phyloP scores from a whole-genome alignment of 2,329 filamentous ascomycete species.

The Pseudocercospora musae region DNA sequence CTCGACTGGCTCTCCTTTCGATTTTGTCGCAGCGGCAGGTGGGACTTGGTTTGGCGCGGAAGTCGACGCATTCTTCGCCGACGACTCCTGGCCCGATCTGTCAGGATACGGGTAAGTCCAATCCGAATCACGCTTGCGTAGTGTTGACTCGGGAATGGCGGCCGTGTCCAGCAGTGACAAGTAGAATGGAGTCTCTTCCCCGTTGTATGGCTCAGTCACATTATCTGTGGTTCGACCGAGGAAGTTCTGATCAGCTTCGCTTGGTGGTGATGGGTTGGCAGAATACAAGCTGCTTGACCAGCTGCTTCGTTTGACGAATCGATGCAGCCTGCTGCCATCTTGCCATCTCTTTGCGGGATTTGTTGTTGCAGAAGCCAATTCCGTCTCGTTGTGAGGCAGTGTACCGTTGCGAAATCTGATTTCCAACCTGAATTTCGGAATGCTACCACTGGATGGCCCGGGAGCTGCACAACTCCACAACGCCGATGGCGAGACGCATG shows the following conservation, averaged over 20 bases:
- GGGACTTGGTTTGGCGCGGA: conserved; percentile 58
- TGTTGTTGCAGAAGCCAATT: conserved; percentile 17
- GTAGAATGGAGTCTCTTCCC: conserved; percentile 85
- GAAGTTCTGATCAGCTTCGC: conserved; percentile 71
- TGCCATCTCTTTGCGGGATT: conserved; percentile 8
- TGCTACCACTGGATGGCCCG: conserved; percentile 62
- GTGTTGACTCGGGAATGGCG: conserved; percentile 32
- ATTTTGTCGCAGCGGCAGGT: conserved; percentile 56
- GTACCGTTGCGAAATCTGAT: conserved; percentile 61
- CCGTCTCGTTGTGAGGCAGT: conserved; percentile 30
- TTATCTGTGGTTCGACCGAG: conserved; percentile 82
- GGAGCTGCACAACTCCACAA: conserved; percentile 86
- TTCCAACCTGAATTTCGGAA: conserved; percentile 76
- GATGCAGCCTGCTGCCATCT: conserved; percentile 5
- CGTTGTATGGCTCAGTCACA: conserved; percentile 67
- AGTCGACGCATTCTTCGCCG: conserved; percentile 39
- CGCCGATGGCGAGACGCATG: conserved; percentile 67
- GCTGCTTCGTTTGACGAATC: conserved; percentile 5
- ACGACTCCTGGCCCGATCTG: neutral
- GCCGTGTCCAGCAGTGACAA: conserved; percentile 62
- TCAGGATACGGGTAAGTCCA: conserved; percentile 29
- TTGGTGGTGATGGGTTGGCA: conserved; percentile 57
- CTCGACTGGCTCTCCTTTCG: conserved; percentile 69
- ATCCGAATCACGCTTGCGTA: conserved; percentile 15
- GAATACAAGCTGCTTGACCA: conserved; percentile 35